Evolutionary conservation across 495 filamentous ascomycete genomes (phyloP), one percentile per base, ranked within the genome.

Genomic region (Hyphodiscus hymeniophilus): DNA sequence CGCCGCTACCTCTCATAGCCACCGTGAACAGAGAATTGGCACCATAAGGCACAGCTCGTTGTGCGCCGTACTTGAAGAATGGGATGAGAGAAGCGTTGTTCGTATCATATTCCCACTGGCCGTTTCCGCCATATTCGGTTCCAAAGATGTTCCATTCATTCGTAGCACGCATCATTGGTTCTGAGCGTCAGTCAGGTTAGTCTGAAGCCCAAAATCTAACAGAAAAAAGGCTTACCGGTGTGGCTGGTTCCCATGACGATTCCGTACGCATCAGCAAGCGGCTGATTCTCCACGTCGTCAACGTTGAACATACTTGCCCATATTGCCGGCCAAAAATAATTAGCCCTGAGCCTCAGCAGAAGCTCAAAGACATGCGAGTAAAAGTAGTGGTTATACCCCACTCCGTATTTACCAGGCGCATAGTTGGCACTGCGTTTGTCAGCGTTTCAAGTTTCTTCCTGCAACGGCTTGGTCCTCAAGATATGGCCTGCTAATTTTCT

Each of bases 301-400:
- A 84, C 71, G 58, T 76, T 71, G 59, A 87, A 86, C 71, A 84
- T 82, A 38, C 72, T 72, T 16, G 69, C 76, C 84, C 83, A 87
- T 60, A 78, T 69, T 0, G 84, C 74, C 0, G 82, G 83, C 83
- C 85, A 89, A 36, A 89, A 60, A 54, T 85, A 87, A 59, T 88
- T 89, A 3, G 83, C 84, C 11, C 75, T 70, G 8, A 84, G 62
- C 3, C 84, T 74, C 21, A 88, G 73, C 2, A 87, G 68, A 0
- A 89, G 67, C 64, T 89, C 83, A 46, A 84, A 87, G 8, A 89
- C 79, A 39, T 72, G 75, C 11, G 68, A 65, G 63, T 87, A 84
- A 59, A 88, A 86, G 12, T 74, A 72, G 16, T 71, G 67, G 22
- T 77, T 76, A 51, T 75, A 89, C 1, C 74, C 76, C 5, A 73